Evolutionary conservation across 495 filamentous ascomycete species (phyloP).

Genomic region (Penicillium turbatum): DNA sequence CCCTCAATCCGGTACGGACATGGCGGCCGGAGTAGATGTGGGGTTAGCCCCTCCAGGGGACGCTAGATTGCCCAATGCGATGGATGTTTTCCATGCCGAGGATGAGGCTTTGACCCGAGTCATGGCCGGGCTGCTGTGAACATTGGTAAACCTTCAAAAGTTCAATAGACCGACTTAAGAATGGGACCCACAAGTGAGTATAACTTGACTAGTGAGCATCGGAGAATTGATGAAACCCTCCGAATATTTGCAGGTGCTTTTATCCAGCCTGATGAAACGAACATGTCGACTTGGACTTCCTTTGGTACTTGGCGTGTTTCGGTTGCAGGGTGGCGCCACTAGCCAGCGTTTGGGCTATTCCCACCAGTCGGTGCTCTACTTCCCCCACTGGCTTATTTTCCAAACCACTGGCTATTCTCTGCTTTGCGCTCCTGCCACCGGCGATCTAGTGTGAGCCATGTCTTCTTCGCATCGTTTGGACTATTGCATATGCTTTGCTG

Average conservation of each 20-base stretch:
- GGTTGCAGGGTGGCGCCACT: constrained; percentile 1
- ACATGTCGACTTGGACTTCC: neutral
- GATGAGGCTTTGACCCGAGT: constrained; percentile 41
- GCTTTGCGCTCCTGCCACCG: too few species aligned
- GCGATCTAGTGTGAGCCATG: neutral
- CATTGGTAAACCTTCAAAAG: neutral
- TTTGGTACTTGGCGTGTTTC: neutral
- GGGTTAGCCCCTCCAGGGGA: constrained; percentile 6
- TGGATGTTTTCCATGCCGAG: constrained; percentile 36
- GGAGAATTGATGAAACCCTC: too few species aligned
- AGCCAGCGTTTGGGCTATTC: neutral
- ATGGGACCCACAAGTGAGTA: neutral
- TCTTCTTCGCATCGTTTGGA: too few species aligned
- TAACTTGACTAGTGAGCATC: neutral
- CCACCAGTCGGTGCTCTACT: constrained; percentile 19
- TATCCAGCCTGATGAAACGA: constrained; percentile 9
- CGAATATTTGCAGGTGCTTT: neutral
- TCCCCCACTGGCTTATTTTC: neutral
- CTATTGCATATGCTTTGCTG: neutral
- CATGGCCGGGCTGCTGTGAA: constrained; percentile 40
- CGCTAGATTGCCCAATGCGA: constrained; percentile 8
- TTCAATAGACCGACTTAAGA: neutral
- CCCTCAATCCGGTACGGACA: constrained; percentile 12
- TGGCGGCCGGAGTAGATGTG: constrained; percentile 12
- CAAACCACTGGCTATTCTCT: too few species aligned